These are phyloP conservation scores for Paramecium caudatum DNA, from an alignment of 73 alveolate species.

Conservation along the genomic window DNA sequence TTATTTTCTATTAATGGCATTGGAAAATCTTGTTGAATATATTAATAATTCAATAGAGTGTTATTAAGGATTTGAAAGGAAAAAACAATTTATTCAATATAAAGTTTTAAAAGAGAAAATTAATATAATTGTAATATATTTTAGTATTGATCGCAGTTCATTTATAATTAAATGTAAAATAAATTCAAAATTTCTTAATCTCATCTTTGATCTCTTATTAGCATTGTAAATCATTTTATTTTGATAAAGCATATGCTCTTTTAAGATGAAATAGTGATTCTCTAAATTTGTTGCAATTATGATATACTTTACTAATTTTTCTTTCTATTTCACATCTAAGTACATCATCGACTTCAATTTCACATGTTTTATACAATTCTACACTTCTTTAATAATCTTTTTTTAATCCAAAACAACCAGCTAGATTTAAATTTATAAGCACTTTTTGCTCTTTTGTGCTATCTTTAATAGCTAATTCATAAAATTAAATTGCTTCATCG, in stretches of 20 bases:
- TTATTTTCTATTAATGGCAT: too few relatives aligned
- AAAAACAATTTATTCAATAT: too few relatives aligned
- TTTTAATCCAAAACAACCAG: slow-evolving; percentile 49
- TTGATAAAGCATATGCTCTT: slow-evolving; percentile 21
- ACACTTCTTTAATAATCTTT: slow-evolving; percentile 18
- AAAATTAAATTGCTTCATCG: slow-evolving; percentile 1
- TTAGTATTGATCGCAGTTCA: too few relatives aligned
- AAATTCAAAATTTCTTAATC: slow-evolving; percentile 8
- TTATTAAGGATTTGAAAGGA: too few relatives aligned
- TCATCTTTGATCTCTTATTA: not conserved
- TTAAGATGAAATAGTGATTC: slow-evolving; percentile 19
- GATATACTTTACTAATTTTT: not conserved
- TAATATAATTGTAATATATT: too few relatives aligned
- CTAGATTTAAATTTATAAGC: not conserved
- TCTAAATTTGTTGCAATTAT: not conserved
- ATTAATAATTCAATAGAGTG: too few relatives aligned
- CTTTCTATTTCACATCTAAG: slow-evolving; percentile 11
- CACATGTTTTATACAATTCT: not conserved
- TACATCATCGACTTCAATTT: not conserved
- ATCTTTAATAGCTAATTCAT: not conserved
- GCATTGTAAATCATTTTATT: not conserved
- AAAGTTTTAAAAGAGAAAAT: too few relatives aligned
- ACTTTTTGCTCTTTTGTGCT: not conserved
- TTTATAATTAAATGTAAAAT: too few relatives aligned
- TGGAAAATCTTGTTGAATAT: too few relatives aligned